Evolutionary conservation across 192 early-diverging fungal species (phyloP), one percentile per base, ranked within the genome.

Genomic region (Paraglomus brasilianum): DNA sequence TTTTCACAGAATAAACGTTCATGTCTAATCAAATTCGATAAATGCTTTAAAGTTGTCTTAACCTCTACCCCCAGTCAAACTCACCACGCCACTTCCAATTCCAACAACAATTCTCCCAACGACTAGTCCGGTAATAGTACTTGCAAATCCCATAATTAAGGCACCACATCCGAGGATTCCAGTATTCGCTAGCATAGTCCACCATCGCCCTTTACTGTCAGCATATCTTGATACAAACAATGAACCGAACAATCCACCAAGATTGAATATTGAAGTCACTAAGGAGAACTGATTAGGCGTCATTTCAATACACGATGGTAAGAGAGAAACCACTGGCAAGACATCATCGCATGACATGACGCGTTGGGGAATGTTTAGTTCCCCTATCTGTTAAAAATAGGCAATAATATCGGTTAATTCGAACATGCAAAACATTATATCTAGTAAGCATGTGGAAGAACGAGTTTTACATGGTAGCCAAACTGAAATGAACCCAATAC

Each of bases 161-260:
- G 90, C 84, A 0, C 92, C 89, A 19, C 86, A 19, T 0, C 84
- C 65, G 45, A 90, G 85, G 24, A 89, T 80, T 5, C 77, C 72
- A 75, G 88, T 93, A 71, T 88, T 91, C 68, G 73, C 51, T 53
- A 96, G 75, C 6, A 93, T 76, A 17, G 86, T 83, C 19, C 73
- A 66, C 47, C 88, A 79, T 51, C 94, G 85, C 5, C 94, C 94
- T 72, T 80, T 83, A 7, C 81, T 63, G 64, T 92, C 88, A 39
- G 83, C 86, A 21, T 83, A 81, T 14, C 75, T 30, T 30, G 88
- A 80, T 0, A 89, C 87, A 43, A 90, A 80, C 58, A 91, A 70
- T 1, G 92, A 89, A 22, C 93, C 94, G 1, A 89, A 51, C 49
- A 94, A 80, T 1, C 87, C 94, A 42, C 94, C 94, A 13, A 91